Base-by-base conservation (phyloP, 805 yeast species). In the Candida corydali region DNA sequence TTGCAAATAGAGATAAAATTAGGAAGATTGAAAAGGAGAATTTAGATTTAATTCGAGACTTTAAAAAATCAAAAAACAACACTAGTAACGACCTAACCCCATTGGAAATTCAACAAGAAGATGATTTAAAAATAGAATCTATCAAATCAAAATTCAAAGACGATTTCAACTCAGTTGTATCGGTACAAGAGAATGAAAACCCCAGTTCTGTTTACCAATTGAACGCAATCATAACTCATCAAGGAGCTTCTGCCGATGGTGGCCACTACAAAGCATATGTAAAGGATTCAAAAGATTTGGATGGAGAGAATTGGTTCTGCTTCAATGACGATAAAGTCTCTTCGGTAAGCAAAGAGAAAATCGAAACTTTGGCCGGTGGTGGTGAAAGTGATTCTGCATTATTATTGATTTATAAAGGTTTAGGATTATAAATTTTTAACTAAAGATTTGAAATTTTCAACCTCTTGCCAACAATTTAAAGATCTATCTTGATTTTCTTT, bases 321-420 rank as follows among this genome's bases (percentile, higher is more conserved):
- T 93, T 86, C 64, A 88, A 93, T 57, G 99, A 93, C 60, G 96
- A 89, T 62, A 82, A 82, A 55, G 95, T 93, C 12, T 67, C 77
- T 6, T 65, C 71, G 28, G 88, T 89, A n/a, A 78, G 73, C 43
- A 83, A 78, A 53, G 93, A 88, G 35, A 86, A 78, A 54, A 79
- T 93, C 42, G 96, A 88, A 58, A 61, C 75, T 39, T 71, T 93
- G 47, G 85, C 97, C 4, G 99, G 98, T 29, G 99, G 99, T 39
- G 97, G 98, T 40, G 98, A 94, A 65, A 79, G 95, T 49, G 99
- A 93, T 61, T 80, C 93, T 52, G 99, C 98, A 2, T 75, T 93
- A 59, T 81, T 93, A 38, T 71, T 91, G 47, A 64, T 93, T 38
- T 93, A 93, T 68, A 82, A 82, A 55, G 94, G 87, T 5, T 76